Conservation (phyloP, 1,284 basidiomycete species). For the Apiotrichum veenhuisii region DNA sequence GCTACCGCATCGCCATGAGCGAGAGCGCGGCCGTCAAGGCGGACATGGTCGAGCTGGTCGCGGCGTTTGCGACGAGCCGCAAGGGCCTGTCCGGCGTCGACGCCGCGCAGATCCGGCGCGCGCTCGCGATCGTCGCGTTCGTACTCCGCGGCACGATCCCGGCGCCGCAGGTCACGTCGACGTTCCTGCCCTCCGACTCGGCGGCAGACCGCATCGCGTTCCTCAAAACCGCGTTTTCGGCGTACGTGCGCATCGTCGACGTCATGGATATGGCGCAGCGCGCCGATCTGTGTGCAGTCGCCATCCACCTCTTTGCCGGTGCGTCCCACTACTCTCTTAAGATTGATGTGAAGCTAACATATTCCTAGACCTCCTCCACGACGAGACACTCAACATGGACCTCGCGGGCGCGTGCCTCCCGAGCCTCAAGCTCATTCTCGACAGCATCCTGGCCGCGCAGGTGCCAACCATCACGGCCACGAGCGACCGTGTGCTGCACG, state of each 20-base stretch:
- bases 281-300: slow-evolving; percentile 72
- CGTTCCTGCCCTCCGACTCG: slow-evolving; percentile 53
- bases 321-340: slow-evolving; percentile 25
- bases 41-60: slow-evolving; percentile 70
- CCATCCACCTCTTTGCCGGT: slow-evolving; percentile 76
- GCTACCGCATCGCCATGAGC: slow-evolving; percentile 84
- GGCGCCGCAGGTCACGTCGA: slow-evolving; percentile 55
- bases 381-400: slow-evolving; percentile 74
- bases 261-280: slow-evolving; percentile 56
- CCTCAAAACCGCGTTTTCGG: slow-evolving; percentile 64
- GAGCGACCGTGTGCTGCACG: slow-evolving; percentile 64
- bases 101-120: slow-evolving; percentile 39
- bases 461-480: slow-evolving; percentile 33
- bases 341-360: too few relatives aligned
- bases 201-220: slow-evolving; percentile 60
- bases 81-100: slow-evolving; percentile 26
- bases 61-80: slow-evolving; percentile 59
- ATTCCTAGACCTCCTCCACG: slow-evolving; percentile 67
- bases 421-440: slow-evolving; percentile 69
- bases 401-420: slow-evolving; percentile 73
- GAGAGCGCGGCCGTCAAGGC: slow-evolving; percentile 71
- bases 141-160: slow-evolving; percentile 69
- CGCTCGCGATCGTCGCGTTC: slow-evolving; percentile 58
- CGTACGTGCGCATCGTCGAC: slow-evolving; percentile 63
- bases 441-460: slow-evolving; percentile 48